These are phyloP conservation scores for Mrakia hoshinonis DNA, from an alignment of 768 basidiomycete genomes.

Conservation along the genomic window DNA sequence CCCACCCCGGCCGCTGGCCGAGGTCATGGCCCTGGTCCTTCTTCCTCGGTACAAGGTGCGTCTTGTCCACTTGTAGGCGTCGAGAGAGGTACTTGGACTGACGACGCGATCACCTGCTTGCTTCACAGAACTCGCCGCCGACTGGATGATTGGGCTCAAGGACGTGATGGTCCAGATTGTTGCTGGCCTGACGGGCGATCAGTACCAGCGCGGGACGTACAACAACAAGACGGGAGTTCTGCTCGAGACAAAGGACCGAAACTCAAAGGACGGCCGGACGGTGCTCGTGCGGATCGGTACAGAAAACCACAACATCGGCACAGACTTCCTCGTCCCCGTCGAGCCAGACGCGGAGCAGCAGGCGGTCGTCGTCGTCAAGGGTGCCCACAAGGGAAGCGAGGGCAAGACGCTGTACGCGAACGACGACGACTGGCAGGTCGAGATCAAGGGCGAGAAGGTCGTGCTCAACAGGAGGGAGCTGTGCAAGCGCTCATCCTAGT, in stretches of 20 bases:
- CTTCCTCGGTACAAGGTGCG: slow-evolving; percentile 2
- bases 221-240: slow-evolving; percentile 35
- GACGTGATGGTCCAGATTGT: slow-evolving; percentile 38
- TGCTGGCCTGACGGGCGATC: slow-evolving; percentile 27
- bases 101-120: background rate
- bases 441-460: slow-evolving; percentile 32
- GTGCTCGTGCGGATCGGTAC: slow-evolving; percentile 29
- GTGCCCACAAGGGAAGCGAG: slow-evolving; percentile 33
- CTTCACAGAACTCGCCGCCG: slow-evolving; percentile 32
- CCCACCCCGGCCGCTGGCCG: slow-evolving; percentile 32
- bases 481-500: slow-evolving; percentile 29
- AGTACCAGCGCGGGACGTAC: slow-evolving; percentile 34
- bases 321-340: slow-evolving; percentile 36
- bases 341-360: slow-evolving; percentile 35
- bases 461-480: slow-evolving; percentile 34
- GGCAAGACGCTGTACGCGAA: slow-evolving; percentile 36
- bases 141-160: slow-evolving; percentile 38
- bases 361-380: slow-evolving; percentile 33
- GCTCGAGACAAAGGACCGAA: slow-evolving; percentile 27
- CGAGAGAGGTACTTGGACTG: background rate
- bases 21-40: slow-evolving; percentile 9
- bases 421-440: slow-evolving; percentile 39
- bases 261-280: slow-evolving; percentile 31
- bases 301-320: slow-evolving; percentile 34
- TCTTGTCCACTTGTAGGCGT: slow-evolving; percentile 9